Base-by-base conservation (phyloP, 371 early-diverging fungal genomes). In the Mycotypha africana region DNA sequence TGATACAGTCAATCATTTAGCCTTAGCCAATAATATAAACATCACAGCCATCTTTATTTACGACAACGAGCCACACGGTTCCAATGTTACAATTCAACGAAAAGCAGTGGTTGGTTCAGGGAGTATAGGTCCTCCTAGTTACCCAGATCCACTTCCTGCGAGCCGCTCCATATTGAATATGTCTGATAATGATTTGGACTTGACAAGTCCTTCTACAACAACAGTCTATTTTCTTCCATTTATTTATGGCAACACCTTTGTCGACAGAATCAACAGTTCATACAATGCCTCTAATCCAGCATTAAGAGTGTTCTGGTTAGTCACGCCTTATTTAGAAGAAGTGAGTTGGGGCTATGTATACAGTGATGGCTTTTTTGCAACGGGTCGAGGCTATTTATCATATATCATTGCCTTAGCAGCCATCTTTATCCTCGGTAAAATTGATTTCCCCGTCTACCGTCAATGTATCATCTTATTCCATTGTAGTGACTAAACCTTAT, bases 331-430 rank as follows among this genome's bases (percentile, higher is more conserved):
- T 17, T 42, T 56, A 7, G 20, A 26, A 14, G 40, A 45, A 24
- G 16, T 40, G 1, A 25, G 15, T 3, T 42, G 51, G 49, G 33
- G 25, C n/a, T n/a, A 23, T 17, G 28, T 4, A 8, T 20, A 33
- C 22, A 23, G 30, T 28, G 47, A 42, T 23, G 32, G 32, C 6
- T 49, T 58, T 9, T 34, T 64, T n/a, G 23, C 56, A 0, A 24
- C 53, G 6, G 47, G 52, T 23, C 56, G 55, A 45, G 63, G 65
- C 3, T 73, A 73, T 21, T 35, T 73, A 15, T 44, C 65, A 0
- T 73, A 73, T 21, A 59, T 69, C 9, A 62, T 73, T 49, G 67
- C 65, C 0, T 34, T 67, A 6, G 65, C 56, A 15, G 67, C 59
- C 14, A 24, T 62, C 2, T 69, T 73, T 28, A 17, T 69, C 17